Conservation (phyloP, 768 basidiomycete genomes). For the Naganishia randhawae region DNA sequence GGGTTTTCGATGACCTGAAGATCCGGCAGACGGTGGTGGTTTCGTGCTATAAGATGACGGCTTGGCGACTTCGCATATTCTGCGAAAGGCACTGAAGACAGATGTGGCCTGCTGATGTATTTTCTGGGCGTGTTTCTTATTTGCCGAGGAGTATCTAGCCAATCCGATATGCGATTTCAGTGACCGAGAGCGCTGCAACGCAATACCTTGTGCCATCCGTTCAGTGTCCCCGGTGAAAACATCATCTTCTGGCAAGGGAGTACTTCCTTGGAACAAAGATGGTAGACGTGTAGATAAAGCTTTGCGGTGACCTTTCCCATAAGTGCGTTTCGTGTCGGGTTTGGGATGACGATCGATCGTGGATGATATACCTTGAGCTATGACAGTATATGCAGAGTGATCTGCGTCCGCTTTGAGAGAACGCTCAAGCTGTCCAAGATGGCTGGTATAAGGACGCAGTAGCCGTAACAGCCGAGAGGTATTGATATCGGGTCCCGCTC, state of each 20-base stretch:
- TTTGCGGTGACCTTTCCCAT: constrained; percentile 6
- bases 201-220: too few species aligned
- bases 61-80: constrained; percentile 16
- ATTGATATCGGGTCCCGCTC: constrained; percentile 15
- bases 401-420: not conserved
- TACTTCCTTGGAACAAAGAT: not conserved
- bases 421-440: not conserved
- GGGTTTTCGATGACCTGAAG: not conserved
- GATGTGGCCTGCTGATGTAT: constrained; percentile 12
- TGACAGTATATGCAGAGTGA: not conserved
- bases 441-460: constrained; percentile 17
- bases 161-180: constrained; percentile 1
- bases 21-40: not conserved
- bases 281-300: not conserved
- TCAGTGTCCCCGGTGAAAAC: not conserved
- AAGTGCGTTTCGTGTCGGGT: constrained; percentile 7
- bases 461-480: constrained; percentile 14
- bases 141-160: constrained; percentile 1
- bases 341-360: not conserved
- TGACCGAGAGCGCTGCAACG: not conserved
- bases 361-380: constrained; percentile 10
- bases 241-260: not conserved
- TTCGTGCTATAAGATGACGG: not conserved
- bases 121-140: not conserved
- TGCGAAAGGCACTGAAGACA: constrained; percentile 3